phyloP scores from a whole-genome alignment of 768 basidiomycete species.

The Leccinum arenicola region DNA sequence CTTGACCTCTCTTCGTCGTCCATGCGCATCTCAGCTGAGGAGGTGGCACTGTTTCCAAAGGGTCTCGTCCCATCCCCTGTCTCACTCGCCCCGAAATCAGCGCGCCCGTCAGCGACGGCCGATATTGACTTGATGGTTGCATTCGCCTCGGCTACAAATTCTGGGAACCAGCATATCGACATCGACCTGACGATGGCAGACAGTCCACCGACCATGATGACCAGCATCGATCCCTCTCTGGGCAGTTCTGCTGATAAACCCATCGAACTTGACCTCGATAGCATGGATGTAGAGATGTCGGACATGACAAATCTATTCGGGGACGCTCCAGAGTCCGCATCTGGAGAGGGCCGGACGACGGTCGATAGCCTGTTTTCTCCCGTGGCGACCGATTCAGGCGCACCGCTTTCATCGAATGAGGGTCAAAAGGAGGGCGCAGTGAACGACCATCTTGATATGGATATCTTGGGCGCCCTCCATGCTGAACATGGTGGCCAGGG shows the following conservation, averaged over 20 bases:
- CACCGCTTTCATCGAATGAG: constrained; percentile 14
- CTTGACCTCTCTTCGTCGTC: constrained; percentile 76
- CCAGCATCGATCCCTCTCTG: constrained; percentile 31
- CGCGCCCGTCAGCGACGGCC: constrained; percentile 55
- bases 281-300: constrained; percentile 62
- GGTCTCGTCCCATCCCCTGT: constrained; percentile 72
- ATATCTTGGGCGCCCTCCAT: constrained; percentile 36
- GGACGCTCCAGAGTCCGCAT: constrained; percentile 37
- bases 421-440: constrained; percentile 16
- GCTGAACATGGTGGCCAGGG: constrained; percentile 16
- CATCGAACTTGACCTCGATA: constrained; percentile 74
- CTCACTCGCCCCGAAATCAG: constrained; percentile 78
- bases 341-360: constrained; percentile 33
- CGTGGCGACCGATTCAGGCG: constrained; percentile 25
- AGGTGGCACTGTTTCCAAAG: constrained; percentile 53
- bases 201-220: constrained; percentile 26
- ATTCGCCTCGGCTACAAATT: constrained; percentile 40
- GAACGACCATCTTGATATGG: constrained; percentile 31
- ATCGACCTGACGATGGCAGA: constrained; percentile 60
- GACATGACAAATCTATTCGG: constrained; percentile 53
- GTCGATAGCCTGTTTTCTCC: constrained; percentile 57
- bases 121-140: constrained; percentile 67
- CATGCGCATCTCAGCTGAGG: constrained; percentile 63
- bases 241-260: constrained; percentile 78
- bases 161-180: constrained; percentile 36